Evolutionary conservation across 2,329 filamentous ascomycete genomes (phyloP).

Genomic region (Curvularia hawaiiensis): DNA sequence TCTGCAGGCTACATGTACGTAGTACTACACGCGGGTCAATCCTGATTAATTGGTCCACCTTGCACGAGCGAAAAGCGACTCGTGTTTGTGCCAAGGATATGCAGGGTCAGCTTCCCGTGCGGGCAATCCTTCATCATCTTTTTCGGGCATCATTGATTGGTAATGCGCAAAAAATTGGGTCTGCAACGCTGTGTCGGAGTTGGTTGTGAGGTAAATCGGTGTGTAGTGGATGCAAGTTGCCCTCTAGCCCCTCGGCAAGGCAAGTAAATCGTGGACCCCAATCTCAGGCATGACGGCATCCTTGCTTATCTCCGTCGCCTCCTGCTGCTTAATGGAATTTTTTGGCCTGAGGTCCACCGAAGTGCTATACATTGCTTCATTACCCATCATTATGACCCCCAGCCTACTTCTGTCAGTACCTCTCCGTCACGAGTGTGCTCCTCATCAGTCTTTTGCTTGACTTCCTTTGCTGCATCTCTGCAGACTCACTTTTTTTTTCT

Average conservation of each 20-base stretch:
- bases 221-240: constrained; percentile 2
- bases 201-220: neutral
- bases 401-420: neutral
- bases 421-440: neutral
- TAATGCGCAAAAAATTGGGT: constrained; percentile 9
- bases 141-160: constrained; percentile 6
- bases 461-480: neutral
- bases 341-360: constrained; percentile 5
- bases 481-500: neutral
- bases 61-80: constrained; percentile 4
- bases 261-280: constrained; percentile 13
- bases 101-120: constrained; percentile 7
- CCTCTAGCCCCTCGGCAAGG: constrained; percentile 11
- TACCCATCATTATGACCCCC: neutral
- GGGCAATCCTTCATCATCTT: neutral
- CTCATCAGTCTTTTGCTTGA: neutral
- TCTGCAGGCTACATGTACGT: neutral
- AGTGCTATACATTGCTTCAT: neutral
- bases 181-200: neutral
- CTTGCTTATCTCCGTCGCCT: constrained; percentile 23
- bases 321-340: constrained; percentile 17
- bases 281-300: constrained; percentile 22
- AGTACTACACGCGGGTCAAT: constrained; percentile 4
- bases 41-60: neutral
- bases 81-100: constrained; percentile 6